Evolutionary conservation across 495 filamentous ascomycete species (phyloP), one percentile per base, ranked within the genome.

Genomic region (Tetracladium setigerum): DNA sequence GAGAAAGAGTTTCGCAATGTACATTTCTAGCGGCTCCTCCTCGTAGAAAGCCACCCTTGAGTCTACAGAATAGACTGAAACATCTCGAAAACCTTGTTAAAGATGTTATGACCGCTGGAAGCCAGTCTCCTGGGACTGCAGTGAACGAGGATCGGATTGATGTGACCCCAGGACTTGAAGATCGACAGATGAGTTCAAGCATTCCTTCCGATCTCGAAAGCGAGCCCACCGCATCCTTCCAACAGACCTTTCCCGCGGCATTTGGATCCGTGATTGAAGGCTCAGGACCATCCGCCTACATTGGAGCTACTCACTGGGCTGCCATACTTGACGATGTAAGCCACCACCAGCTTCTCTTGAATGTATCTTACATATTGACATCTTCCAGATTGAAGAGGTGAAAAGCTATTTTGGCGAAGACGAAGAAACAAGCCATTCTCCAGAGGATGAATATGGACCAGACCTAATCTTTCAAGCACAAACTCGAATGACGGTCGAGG

Each of bases 221-320:
- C 40, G 11, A 52, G 3, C 22, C 22, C 3, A 3, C 22, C 7
- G 7, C 22, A 3, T 27, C 22, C 22, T 27, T 27, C 7, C 22
- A 7, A 27, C 3, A 27, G 3, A 7, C 22, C 7, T 27, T 52
- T 12, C 50, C 37, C 36, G 38, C 34, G 3, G 38, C 44, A n/a
- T 27, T 53, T 39, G 55, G 53, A 35, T 39, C 60, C n/a, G 59
- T 72, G 9, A 61, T 72, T 10, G 47, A 63, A 12, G 54, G 64
- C 4, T 52, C 60, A 15, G 49, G 41, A 15, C 61, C 39, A 50
- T 66, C 59, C 3, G 68, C 61, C 12, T 77, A 73, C 39, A 67
- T 77, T 8, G 73, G 70, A 1, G 68, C 69, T 8, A 74, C 73
- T 38, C 72, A 80, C 39, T 77, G 73, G 60, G 68, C 76, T 56